Evolutionary conservation across 2,329 filamentous ascomycete species (phyloP).

Genomic region (Microsporum ferrugineum): DNA sequence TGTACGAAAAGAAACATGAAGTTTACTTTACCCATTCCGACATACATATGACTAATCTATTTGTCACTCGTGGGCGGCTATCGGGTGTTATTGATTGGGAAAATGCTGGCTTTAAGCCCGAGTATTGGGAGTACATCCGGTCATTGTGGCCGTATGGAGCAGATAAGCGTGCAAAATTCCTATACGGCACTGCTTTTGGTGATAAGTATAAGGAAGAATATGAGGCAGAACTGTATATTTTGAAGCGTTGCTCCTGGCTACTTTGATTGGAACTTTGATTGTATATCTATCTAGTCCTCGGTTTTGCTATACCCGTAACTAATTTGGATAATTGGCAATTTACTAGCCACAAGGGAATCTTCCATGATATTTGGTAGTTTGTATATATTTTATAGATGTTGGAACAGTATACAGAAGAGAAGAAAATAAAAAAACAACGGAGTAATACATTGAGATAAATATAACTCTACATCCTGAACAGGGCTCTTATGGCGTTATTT

Average conservation of each 20-base stretch:
- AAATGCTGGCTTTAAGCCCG: constrained; percentile 11
- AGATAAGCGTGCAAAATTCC: background rate
- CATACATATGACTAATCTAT: constrained; percentile 4
- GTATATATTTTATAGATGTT: too few species aligned
- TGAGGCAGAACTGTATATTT: constrained; percentile 9
- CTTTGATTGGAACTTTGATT: background rate
- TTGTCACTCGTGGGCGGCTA: constrained; percentile 7
- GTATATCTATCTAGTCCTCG: too few species aligned
- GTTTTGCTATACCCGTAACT: too few species aligned
- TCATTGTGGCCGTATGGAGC: constrained; percentile 1
- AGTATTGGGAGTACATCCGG: constrained; percentile 13
- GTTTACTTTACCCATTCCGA: constrained; percentile 13
- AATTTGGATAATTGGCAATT: too few species aligned
- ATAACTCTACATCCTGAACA: background rate
- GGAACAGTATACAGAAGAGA: background rate
- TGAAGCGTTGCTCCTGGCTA: background rate
- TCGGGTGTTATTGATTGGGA: constrained; percentile 12
- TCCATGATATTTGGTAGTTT: too few species aligned
- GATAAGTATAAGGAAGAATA: constrained; percentile 11
- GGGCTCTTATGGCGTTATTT: too few species aligned
- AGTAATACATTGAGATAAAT: background rate
- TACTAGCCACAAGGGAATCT: too few species aligned
- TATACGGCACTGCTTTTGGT: constrained; percentile 7
- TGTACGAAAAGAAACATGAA: constrained; percentile 12
- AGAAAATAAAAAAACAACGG: background rate